A percentile compares a stretch with the other conserved stretches of the same genome.
phyloP scores from a whole-genome alignment of 306 rosid genomes.

The Sicyos baderoa region DNA sequence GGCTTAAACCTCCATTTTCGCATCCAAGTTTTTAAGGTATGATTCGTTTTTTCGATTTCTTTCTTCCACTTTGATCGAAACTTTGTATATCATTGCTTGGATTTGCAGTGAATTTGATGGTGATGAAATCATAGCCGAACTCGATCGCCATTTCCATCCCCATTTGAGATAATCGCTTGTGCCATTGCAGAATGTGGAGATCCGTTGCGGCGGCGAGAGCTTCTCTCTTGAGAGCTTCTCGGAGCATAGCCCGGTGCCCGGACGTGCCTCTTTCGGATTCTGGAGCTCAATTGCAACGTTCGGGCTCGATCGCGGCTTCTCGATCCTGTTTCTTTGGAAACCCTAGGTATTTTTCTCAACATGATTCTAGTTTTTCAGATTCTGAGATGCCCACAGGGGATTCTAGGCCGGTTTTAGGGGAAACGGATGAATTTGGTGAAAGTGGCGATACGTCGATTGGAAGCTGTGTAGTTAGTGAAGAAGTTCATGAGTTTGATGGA shows the following conservation, averaged over 20 bases:
- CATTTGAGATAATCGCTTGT: not conserved
- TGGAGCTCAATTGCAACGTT: not conserved
- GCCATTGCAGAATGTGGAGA: conserved; percentile 13
- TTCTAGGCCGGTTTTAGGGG: not conserved
- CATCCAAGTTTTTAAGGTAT: too few relatives aligned
- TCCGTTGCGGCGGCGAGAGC: conserved; percentile 10
- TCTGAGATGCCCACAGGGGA: not conserved
- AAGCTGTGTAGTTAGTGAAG: not conserved
- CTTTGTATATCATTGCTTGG: too few relatives aligned
- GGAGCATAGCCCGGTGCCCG: not conserved
- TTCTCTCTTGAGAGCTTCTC: conserved; percentile 11
- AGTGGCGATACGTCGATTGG: not conserved
- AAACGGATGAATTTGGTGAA: conserved; percentile 9
- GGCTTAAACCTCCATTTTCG: too few relatives aligned
- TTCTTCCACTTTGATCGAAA: too few relatives aligned
- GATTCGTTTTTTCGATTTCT: too few relatives aligned
- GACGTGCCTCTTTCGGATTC: not conserved
- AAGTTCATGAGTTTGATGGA: conserved; percentile 16
- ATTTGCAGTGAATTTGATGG: too few relatives aligned
- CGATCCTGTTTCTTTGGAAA: conserved; percentile 2
- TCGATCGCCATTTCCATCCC: not conserved
- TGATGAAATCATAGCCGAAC: too few relatives aligned
- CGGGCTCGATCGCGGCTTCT: not conserved
- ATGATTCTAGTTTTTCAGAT: not conserved
- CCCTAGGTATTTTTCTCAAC: conserved; percentile 14